Conservation (phyloP, 441 rosid species). For the Pelargonium citronellum region DNA sequence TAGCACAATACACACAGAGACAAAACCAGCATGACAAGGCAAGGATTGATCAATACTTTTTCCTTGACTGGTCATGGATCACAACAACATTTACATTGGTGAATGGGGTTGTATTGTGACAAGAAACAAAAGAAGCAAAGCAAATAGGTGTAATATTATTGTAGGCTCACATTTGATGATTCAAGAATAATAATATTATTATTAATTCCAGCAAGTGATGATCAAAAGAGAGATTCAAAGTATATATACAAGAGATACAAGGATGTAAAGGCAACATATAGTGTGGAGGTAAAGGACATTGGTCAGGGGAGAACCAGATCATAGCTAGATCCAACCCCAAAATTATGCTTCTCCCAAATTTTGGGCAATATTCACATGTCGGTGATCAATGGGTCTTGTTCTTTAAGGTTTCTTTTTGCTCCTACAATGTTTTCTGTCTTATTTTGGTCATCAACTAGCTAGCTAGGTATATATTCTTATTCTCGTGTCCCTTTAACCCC, state of each 20-base stretch:
- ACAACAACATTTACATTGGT: neutral
- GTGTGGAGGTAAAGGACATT: neutral
- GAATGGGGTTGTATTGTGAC: neutral
- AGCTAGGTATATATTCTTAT: too few relatives aligned
- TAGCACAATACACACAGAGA: neutral
- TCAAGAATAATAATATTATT: neutral
- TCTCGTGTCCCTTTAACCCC: too few relatives aligned
- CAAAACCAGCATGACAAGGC: neutral
- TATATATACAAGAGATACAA: neutral
- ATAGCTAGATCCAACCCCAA: neutral
- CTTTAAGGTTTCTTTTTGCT: too few relatives aligned
- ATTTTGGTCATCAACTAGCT: too few relatives aligned
- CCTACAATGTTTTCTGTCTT: too few relatives aligned
- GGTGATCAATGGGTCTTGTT: too few relatives aligned
- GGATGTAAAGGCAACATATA: neutral
- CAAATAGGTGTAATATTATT: neutral
- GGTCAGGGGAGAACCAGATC: neutral
- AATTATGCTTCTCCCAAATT: neutral
- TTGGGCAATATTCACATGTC: too few relatives aligned
- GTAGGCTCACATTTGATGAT: neutral
- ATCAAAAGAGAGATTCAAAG: conserved; percentile 1
- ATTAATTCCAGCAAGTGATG: neutral
- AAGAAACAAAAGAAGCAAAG: neutral
- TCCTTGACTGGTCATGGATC: neutral
- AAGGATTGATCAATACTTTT: neutral